Evolutionary conservation across 306 rosid genomes (phyloP), one percentile per base, ranked within the genome.

Genomic region (Medicago lupulina): DNA sequence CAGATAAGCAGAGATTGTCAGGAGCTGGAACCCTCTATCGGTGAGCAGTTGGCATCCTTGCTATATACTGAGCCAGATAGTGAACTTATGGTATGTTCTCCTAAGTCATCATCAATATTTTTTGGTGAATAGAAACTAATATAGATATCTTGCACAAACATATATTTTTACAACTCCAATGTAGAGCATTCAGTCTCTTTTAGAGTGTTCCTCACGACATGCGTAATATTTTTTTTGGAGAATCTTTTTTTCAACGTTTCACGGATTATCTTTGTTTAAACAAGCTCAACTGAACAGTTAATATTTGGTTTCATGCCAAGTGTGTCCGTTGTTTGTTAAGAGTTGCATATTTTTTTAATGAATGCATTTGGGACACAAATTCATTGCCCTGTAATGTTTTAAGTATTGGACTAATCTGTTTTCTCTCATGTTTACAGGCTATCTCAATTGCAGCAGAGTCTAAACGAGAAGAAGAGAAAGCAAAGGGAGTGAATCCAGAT

Each of bases 1-100:
- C 96, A 96, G 99, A 96, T 96, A 82, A 96, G 99, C 81, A 96
- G 99, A 90, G 99, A 96, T 83, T 96, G 99, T 77, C 99, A 96
- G 83, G 99, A 96, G 90, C 85, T 96, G 62, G 99, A 96, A 77
- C 87, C 92, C 61, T 83, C 96, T 21, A 77, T 96, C 36, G 99
- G 99, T 70, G 99, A 96, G 91, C 98, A 96, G 89, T 73, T 96
- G 81, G 98, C 96, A 53, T 96, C 99, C 72, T 85, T 96, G 85
- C 99, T 92, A 69, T 91, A 96, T 90, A 87, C 90, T 68, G 99
- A 96, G 85, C 99, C 99, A 2, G 99, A 96, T 76, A 88, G 99
- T 85, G 99, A 96, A 76, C 98, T 96, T 58, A 96, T 96, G 99
- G 99, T 96, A 92, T 83, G 89, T 67, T 79, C 47, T 67, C 58